phyloP scores from a whole-genome alignment of 2,329 filamentous ascomycete species.

The Fusarium siculi region DNA sequence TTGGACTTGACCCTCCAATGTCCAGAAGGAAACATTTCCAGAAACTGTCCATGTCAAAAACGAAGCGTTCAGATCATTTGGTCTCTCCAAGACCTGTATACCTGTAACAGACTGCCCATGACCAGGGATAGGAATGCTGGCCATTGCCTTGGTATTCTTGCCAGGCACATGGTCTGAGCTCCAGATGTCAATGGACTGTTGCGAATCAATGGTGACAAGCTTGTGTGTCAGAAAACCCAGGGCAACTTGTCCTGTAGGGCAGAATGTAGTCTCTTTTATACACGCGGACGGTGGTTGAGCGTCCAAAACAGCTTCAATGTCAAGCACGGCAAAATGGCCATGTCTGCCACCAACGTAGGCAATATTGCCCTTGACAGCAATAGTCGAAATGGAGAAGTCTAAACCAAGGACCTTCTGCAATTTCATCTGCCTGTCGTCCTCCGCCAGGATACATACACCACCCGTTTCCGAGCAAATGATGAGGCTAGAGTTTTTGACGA shows the following conservation, averaged over 20 bases:
- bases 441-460: slow-evolving; percentile 88
- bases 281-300: slow-evolving; percentile 50
- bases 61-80: slow-evolving; percentile 71
- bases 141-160: slow-evolving; percentile 50
- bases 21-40: slow-evolving; percentile 87
- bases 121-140: slow-evolving; percentile 68
- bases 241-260: slow-evolving; percentile 65
- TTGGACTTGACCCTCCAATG: slow-evolving; percentile 74
- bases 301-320: slow-evolving; percentile 61
- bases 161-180: slow-evolving; percentile 57
- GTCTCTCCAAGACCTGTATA: slow-evolving; percentile 71
- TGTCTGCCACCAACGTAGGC: slow-evolving; percentile 77
- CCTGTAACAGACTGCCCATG: slow-evolving; percentile 77
- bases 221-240: slow-evolving; percentile 75
- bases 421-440: slow-evolving; percentile 76
- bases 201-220: slow-evolving; percentile 79
- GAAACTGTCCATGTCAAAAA: slow-evolving; percentile 92
- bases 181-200: slow-evolving; percentile 79
- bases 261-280: slow-evolving; percentile 52
- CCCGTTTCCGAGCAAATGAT: slow-evolving; percentile 89
- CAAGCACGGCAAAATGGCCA: slow-evolving; percentile 66
- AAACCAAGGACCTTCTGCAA: slow-evolving; percentile 73
- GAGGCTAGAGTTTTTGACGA: slow-evolving; percentile 75
- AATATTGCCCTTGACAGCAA: slow-evolving; percentile 67
- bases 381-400: slow-evolving; percentile 74